Percentiles rank a stretch among this genome's conserved stretches.
Conservation (phyloP, 2,329 filamentous ascomycete species). For the Clarireedia paspali region DNA sequence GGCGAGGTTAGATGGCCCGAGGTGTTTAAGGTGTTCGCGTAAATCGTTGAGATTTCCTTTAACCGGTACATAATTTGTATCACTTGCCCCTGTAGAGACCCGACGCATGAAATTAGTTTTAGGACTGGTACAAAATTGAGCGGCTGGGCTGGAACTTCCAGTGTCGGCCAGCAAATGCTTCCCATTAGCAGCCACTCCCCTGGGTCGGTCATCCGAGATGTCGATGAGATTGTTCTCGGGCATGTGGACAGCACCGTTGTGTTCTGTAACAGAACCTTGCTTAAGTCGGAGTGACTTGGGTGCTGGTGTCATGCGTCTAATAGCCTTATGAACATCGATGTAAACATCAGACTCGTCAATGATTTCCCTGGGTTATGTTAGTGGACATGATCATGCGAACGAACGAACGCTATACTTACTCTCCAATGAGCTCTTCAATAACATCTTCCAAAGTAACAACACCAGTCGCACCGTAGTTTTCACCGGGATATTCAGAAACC, state of each 20-base stretch:
- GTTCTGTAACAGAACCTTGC: constrained; percentile 45
- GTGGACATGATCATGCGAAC: constrained; percentile 22
- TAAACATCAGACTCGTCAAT: constrained; percentile 99
- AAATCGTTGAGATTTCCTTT: constrained; percentile 56
- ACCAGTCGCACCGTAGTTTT: constrained; percentile 80
- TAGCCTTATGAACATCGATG: constrained; percentile 96
- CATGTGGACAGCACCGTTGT: constrained; percentile 30
- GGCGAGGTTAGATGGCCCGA: constrained; percentile 60
- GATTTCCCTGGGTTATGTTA: constrained; percentile 63
- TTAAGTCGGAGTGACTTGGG: constrained; percentile 62
- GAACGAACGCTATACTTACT: constrained; percentile 50
- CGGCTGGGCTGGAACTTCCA: constrained; percentile 12
- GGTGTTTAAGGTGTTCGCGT: constrained; percentile 54
- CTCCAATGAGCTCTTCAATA: constrained; percentile 96
- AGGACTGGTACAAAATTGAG: constrained; percentile 24
- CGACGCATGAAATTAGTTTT: constrained; percentile 51
- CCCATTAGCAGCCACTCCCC: constrained; percentile 13
- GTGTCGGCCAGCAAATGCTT: constrained; percentile 11
- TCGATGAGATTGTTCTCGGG: constrained; percentile 34
- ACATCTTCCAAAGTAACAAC: constrained; percentile 97
- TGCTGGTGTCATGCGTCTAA: constrained; percentile 54
- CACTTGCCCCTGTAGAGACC: constrained; percentile 42
- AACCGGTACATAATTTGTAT: constrained; percentile 48
- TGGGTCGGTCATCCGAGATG: constrained; percentile 33
- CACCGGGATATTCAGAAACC: constrained; percentile 84